Evolutionary conservation across 352 stramenopile genomes (phyloP).

Genomic region (Blastocystis sp.): DNA sequence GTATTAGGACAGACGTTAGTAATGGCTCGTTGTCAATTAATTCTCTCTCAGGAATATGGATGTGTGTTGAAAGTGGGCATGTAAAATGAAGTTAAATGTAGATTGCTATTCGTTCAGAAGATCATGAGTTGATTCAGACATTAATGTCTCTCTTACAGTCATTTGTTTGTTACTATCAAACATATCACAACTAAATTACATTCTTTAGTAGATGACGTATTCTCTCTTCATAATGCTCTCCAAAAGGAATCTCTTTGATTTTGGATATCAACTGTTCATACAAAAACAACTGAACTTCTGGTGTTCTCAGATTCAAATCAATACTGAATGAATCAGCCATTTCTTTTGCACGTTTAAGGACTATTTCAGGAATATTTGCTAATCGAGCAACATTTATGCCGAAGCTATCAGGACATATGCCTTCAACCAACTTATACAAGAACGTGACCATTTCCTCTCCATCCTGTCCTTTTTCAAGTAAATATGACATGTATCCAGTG

Average conservation of each 20-base stretch:
- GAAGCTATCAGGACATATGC: constrained; percentile 93
- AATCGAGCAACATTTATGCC: constrained; percentile 97
- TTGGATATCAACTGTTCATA: not conserved
- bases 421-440: constrained; percentile 91
- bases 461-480: constrained; percentile 71
- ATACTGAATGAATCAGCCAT: constrained; percentile 48
- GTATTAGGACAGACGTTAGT: constrained; percentile 31
- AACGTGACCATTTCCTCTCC: constrained; percentile 87
- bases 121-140: not conserved
- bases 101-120: not conserved
- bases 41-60: constrained; percentile 49
- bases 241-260: not conserved
- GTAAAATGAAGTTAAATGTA: not conserved
- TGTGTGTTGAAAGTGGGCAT: constrained; percentile 44
- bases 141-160: not conserved
- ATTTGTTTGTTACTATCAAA: constrained; percentile 6
- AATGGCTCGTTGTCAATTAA: constrained; percentile 27
- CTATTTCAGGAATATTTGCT: constrained; percentile 85
- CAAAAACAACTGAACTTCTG: not conserved
- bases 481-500: constrained; percentile 82
- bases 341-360: constrained; percentile 66
- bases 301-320: constrained; percentile 27
- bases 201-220: not conserved
- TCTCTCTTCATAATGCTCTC: too few relatives aligned
- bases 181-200: not conserved